Evolutionary conservation across 805 yeast species (phyloP).

Genomic region (Saturnispora ahearnii): DNA sequence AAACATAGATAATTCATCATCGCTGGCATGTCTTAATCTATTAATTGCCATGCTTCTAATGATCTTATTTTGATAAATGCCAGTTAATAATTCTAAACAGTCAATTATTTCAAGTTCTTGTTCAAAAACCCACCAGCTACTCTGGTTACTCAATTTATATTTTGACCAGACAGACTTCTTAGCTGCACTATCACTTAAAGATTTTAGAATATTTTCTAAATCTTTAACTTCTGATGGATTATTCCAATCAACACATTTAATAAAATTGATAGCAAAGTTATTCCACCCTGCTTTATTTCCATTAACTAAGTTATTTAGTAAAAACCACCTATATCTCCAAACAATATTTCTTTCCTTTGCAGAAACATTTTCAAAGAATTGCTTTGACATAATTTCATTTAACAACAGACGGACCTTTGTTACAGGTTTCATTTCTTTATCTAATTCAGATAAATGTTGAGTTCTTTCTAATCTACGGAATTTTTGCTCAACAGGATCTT

Average conservation of each 20-base stretch:
- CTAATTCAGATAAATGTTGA: constrained; percentile 67
- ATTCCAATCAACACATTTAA: constrained; percentile 83
- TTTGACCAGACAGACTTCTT: constrained; percentile 3
- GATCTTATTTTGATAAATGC: constrained; percentile 59
- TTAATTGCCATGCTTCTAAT: constrained; percentile 86
- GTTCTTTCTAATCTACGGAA: constrained; percentile 78
- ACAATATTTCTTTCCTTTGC: constrained; percentile 78
- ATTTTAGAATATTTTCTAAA: constrained; percentile 41
- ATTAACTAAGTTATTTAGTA: constrained; percentile 42
- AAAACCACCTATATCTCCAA: constrained; percentile 85
- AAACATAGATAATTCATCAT: constrained; percentile 72
- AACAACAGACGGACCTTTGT: constrained; percentile 72
- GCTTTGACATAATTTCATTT: constrained; percentile 56
- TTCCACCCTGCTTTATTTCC: constrained; percentile 29
- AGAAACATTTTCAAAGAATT: constrained; percentile 74
- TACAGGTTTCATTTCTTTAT: constrained; percentile 81
- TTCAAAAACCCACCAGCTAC: constrained; percentile 23
- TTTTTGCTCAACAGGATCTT: constrained; percentile 83
- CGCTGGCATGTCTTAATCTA: constrained; percentile 66
- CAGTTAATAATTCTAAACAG: constrained; percentile 69
- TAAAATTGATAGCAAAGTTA: constrained; percentile 46
- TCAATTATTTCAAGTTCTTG: constrained; percentile 29
- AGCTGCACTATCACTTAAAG: constrained; percentile 15
- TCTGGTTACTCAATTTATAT: not conserved
- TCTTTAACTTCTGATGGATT: constrained; percentile 75